These are phyloP conservation scores for Yamadazyma insecticola DNA, from an alignment of 805 yeast species.

Conservation along the genomic window DNA sequence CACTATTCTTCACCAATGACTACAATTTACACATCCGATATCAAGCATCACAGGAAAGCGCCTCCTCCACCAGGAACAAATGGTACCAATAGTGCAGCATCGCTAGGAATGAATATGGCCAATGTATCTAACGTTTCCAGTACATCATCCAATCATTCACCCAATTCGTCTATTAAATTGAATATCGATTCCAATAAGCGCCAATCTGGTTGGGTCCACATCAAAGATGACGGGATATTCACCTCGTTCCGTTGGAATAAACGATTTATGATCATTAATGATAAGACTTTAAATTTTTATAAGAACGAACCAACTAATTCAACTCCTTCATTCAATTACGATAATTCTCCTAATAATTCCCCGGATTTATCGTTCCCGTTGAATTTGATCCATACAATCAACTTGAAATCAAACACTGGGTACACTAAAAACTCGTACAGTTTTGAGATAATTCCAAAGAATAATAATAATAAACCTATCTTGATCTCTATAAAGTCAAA, in stretches of 20 bases:
- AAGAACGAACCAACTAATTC: slow-evolving; percentile 52
- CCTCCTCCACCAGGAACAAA: slow-evolving; percentile 37
- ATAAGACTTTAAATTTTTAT: slow-evolving; percentile 68
- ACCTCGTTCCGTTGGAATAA: slow-evolving; percentile 91
- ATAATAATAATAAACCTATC: slow-evolving; percentile 51
- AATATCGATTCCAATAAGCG: slow-evolving; percentile 23
- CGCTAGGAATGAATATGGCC: background rate
- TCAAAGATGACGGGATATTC: slow-evolving; percentile 84
- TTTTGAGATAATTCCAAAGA: slow-evolving; percentile 67
- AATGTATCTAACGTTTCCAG: background rate
- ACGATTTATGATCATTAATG: slow-evolving; percentile 73
- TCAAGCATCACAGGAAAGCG: slow-evolving; percentile 38
- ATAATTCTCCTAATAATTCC: slow-evolving; percentile 4
- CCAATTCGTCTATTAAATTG: background rate
- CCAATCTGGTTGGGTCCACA: slow-evolving; percentile 80
- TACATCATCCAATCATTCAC: slow-evolving; percentile 4
- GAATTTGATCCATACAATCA: slow-evolving; percentile 34
- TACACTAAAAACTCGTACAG: slow-evolving; percentile 47
- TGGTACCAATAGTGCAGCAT: background rate
- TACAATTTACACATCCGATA: slow-evolving; percentile 36
- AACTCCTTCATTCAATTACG: slow-evolving; percentile 42
- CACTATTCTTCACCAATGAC: too few relatives aligned
- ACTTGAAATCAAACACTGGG: slow-evolving; percentile 56
- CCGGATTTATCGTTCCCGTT: slow-evolving; percentile 38
- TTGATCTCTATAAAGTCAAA: slow-evolving; percentile 73